Percentiles rank a stretch among this genome's conserved stretches.
phyloP scores from a whole-genome alignment of 805 yeast species.

The Myxozyma vanderwaltii region DNA sequence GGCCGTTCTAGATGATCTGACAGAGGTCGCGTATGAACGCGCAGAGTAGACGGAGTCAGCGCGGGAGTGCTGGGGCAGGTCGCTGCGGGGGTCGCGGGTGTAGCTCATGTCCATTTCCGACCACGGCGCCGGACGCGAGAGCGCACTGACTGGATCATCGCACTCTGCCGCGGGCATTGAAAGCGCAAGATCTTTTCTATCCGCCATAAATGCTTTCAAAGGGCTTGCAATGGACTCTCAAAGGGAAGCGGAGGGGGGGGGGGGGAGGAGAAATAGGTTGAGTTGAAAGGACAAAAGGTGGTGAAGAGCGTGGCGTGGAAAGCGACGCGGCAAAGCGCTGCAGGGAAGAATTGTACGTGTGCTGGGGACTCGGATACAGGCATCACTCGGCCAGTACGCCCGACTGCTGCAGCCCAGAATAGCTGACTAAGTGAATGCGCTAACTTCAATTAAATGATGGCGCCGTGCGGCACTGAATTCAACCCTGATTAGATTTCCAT shows the following conservation, averaged over 20 bases:
- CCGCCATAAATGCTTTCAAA: background rate
- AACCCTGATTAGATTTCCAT: background rate
- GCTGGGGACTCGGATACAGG: background rate
- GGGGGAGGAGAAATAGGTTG: background rate
- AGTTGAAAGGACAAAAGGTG: background rate
- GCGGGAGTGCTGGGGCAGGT: constrained; percentile 4
- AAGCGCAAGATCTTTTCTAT: constrained; percentile 1
- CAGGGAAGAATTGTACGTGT: background rate
- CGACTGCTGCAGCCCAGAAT: background rate
- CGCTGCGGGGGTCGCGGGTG: background rate
- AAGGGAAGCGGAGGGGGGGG: background rate
- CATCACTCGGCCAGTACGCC: background rate
- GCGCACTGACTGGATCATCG: constrained; percentile 6
- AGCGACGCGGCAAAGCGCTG: no score
- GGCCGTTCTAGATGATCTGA: constrained; percentile 25
- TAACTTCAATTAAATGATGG: constrained; percentile 5
- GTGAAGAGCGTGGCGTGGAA: constrained; percentile 2
- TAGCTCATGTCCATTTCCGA: constrained; percentile 19
- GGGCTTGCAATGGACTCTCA: background rate
- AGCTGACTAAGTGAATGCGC: background rate
- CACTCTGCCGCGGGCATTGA: background rate
- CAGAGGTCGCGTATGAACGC: constrained; percentile 27
- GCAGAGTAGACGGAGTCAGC: constrained; percentile 30
- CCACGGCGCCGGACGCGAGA: constrained; percentile 31
- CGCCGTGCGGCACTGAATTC: constrained; percentile 25